phyloP scores from a whole-genome alignment of 1,139 yeast species.

The Suhomyces yuchorum region DNA sequence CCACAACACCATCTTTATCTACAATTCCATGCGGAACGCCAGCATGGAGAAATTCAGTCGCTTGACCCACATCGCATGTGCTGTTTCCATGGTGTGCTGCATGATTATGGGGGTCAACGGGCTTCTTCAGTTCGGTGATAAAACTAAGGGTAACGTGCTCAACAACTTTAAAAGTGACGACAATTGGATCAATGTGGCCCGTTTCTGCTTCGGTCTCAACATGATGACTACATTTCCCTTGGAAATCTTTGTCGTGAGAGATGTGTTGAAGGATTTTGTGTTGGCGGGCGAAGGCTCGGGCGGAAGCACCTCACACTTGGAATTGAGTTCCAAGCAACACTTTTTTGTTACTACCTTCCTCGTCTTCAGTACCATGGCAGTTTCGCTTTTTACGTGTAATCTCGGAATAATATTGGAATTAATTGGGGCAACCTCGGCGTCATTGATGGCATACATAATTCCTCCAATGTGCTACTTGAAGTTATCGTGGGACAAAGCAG shows the following conservation, averaged over 20 bases:
- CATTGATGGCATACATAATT: slow-evolving; percentile 85
- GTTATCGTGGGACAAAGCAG: slow-evolving; percentile 54
- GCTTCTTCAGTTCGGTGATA: slow-evolving; percentile 68
- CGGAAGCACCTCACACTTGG: slow-evolving; percentile 40
- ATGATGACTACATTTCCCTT: slow-evolving; percentile 93
- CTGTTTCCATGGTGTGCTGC: slow-evolving; percentile 79
- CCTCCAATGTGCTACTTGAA: slow-evolving; percentile 85
- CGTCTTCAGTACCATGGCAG: slow-evolving; percentile 70
- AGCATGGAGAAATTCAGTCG: slow-evolving; percentile 71
- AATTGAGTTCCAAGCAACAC: slow-evolving; percentile 54
- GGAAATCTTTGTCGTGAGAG: slow-evolving; percentile 87
- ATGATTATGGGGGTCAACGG: slow-evolving; percentile 81
- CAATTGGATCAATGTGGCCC: slow-evolving; percentile 73
- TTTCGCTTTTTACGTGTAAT: slow-evolving; percentile 81
- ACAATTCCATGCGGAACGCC: slow-evolving; percentile 77
- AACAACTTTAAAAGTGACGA: slow-evolving; percentile 84
- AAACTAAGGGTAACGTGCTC: slow-evolving; percentile 82
- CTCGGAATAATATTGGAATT: slow-evolving; percentile 86
- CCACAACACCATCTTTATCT: slow-evolving; percentile 88
- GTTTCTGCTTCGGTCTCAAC: slow-evolving; percentile 89
- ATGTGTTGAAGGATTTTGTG: slow-evolving; percentile 72
- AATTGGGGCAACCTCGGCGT: slow-evolving; percentile 92
- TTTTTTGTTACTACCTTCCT: slow-evolving; percentile 65
- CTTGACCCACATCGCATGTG: slow-evolving; percentile 83
- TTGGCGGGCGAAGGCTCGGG: slow-evolving; percentile 24